These are phyloP conservation scores for Capsella rubella DNA, from an alignment of 441 rosid genomes.

Conservation along the genomic window DNA sequence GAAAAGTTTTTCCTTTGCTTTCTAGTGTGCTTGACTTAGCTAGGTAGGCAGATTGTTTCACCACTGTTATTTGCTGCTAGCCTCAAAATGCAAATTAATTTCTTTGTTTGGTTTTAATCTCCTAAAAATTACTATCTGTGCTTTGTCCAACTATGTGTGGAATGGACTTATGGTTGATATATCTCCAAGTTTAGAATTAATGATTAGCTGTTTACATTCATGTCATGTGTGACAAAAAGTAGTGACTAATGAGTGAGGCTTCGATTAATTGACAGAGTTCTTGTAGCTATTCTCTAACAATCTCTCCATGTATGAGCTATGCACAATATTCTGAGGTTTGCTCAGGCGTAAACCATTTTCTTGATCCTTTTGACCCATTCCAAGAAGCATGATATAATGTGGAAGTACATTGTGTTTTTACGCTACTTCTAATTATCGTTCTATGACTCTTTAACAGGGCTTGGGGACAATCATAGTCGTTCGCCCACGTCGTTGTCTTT, in stretches of 20 bases:
- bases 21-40: neutral
- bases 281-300: neutral
- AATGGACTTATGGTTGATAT: neutral
- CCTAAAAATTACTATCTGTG: neutral
- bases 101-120: neutral
- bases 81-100: neutral
- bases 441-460: constrained; percentile 19
- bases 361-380: neutral
- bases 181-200: neutral
- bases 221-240: neutral
- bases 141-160: neutral
- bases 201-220: neutral
- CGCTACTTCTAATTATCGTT: neutral
- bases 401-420: neutral
- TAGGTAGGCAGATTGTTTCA: neutral
- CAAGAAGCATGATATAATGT: neutral
- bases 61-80: neutral
- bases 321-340: neutral
- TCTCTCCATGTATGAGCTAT: neutral
- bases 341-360: neutral
- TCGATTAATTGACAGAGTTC: neutral
- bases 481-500: neutral
- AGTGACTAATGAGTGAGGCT: neutral
- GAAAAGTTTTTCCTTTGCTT: neutral
- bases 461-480: constrained; percentile 34